Evolutionary conservation across 805 yeast species (phyloP), one percentile per base, ranked within the genome.

Genomic region (Candida ulmi): DNA sequence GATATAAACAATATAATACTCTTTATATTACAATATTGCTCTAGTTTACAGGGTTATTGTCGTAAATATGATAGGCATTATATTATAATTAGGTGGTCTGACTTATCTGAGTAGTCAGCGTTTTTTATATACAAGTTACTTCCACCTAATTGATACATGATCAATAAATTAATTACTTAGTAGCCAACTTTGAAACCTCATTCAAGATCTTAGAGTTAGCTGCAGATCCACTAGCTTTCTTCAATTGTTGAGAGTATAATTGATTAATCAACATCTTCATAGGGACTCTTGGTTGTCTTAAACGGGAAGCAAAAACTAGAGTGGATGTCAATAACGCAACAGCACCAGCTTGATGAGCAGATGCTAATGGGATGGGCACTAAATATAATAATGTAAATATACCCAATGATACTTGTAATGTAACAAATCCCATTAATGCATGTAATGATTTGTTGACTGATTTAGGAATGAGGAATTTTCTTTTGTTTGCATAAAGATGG

Each of bases 261-360:
- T 64, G 62, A 21, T 56, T 57, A 8, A 66, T 54, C 34, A 66
- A 41, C 17, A 63, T 54, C 47, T 66, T 60, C 29, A 67, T 60
- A 28, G 63, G 61, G 5, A 57, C 52, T 57, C 80, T 69, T 36
- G 90, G 88, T 46, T 69, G 70, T 45, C 80, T 68, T 50, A 85
- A 60, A 39, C 76, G 71, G 41, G 77, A 69, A 11, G 78, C 73
- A 39, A 80, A 65, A 11, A 82, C 69, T 42, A 91, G 67, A n/a
- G 88, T 74, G 13, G 84, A 71, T 0, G 99, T 90, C 51, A 93
- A 68, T 36, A 93, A 69, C 0, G 95, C 95, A 51, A 93, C 66
- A 2, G 97, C 95, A 50, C 98, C 98, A 8, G 96, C 96, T 68
- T 93, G 99, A 60, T 93, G 99, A 6, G 88, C 77, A 4, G 97